A percentile compares a stretch with the other conserved stretches of the same genome.
Conservation (phyloP, 768 basidiomycete genomes). For the Lactarius quietus region DNA sequence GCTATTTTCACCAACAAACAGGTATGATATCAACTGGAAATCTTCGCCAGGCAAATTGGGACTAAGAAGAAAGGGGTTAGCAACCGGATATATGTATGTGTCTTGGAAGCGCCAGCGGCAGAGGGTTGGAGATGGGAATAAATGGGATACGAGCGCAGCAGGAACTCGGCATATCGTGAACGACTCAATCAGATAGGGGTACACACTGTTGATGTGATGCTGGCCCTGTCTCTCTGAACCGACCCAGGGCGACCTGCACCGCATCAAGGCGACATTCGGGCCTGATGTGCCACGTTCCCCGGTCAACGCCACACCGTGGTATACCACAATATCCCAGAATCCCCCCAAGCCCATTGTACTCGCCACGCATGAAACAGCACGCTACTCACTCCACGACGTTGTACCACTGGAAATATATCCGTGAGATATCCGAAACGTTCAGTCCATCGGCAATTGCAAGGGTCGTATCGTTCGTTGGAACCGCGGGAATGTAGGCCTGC, state of each 20-base stretch:
- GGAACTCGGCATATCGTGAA: too few species aligned
- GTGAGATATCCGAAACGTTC: constrained; percentile 56
- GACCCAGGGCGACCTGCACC: neutral
- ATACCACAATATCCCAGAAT: neutral
- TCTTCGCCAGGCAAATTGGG: constrained; percentile 41
- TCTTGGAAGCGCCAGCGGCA: neutral
- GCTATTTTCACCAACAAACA: constrained; percentile 50
- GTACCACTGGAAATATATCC: constrained; percentile 60
- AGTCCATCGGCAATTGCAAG: constrained; percentile 40
- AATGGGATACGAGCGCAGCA: neutral
- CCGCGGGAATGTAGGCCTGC: constrained; percentile 65
- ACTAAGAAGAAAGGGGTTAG: constrained; percentile 6
- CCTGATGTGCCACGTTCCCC: neutral
- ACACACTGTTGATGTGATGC: neutral
- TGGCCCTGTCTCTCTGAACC: neutral
- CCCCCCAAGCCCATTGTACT: constrained; percentile 1
- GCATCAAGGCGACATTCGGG: neutral
- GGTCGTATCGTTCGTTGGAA: constrained; percentile 61
- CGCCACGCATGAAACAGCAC: neutral
- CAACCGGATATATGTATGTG: too few species aligned
- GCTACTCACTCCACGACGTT: constrained; percentile 36
- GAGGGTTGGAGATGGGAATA: neutral
- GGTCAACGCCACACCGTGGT: neutral
- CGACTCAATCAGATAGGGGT: neutral
- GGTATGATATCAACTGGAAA: constrained; percentile 56